phyloP scores from a whole-genome alignment of 164 flowering plant genomes.

The Dillenia turbinata region DNA sequence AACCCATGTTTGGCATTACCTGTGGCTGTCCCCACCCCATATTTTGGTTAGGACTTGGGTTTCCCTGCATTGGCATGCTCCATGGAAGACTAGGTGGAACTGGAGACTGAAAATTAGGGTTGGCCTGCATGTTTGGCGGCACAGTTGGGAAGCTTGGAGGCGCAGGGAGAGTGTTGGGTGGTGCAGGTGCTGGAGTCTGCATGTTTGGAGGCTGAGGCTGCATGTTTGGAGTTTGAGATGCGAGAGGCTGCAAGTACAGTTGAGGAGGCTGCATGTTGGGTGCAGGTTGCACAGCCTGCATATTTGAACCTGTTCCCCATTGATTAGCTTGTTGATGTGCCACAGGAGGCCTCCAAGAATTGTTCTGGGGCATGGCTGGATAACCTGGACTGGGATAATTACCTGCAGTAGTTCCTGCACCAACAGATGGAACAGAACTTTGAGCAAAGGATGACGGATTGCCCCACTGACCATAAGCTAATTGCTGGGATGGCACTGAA shows the following conservation, averaged over 20 bases:
- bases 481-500: slow-evolving; percentile 16
- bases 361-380: slow-evolving; percentile 8
- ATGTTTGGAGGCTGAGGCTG: slow-evolving; percentile 9
- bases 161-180: background rate
- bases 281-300: background rate
- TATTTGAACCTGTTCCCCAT: slow-evolving; percentile 8
- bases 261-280: background rate
- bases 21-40: slow-evolving; percentile 32
- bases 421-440: slow-evolving; percentile 17
- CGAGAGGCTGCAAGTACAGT: too few relatives aligned
- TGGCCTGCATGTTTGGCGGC: too few relatives aligned
- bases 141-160: too few relatives aligned
- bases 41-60: slow-evolving; percentile 24
- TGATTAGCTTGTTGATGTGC: slow-evolving; percentile 1
- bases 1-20: slow-evolving; percentile 39
- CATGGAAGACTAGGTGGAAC: slow-evolving; percentile 26
- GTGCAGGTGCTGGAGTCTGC: slow-evolving; percentile 2
- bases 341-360: background rate
- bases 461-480: slow-evolving; percentile 28
- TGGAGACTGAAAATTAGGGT: slow-evolving; percentile 23
- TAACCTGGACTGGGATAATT: slow-evolving; percentile 17
- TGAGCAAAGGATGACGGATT: slow-evolving; percentile 18
- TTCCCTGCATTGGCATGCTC: slow-evolving; percentile 23
- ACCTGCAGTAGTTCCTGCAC: slow-evolving; percentile 21
- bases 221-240: too few relatives aligned